These are phyloP conservation scores for Pseudocercospora crystallina DNA, from an alignment of 2,329 filamentous ascomycete species.

Conservation along the genomic window DNA sequence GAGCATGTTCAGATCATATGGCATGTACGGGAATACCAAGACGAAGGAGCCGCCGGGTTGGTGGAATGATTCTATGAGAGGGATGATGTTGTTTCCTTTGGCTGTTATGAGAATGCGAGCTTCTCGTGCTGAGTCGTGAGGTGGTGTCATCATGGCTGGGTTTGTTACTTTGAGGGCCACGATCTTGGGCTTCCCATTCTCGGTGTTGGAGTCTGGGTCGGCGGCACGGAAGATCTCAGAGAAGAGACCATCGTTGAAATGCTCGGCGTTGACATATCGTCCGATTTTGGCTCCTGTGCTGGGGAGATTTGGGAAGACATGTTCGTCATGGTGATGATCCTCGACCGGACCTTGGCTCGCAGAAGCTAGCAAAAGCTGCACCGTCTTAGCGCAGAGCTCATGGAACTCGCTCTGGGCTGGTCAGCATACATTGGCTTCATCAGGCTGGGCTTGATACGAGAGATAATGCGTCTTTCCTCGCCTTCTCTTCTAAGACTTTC, in stretches of 20 bases:
- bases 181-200: constrained; percentile 29
- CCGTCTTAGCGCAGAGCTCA: constrained; percentile 37
- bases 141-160: constrained; percentile 68
- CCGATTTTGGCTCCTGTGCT: constrained; percentile 50
- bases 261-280: constrained; percentile 56
- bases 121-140: constrained; percentile 81
- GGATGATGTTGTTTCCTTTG: constrained; percentile 60
- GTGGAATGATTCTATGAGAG: constrained; percentile 69
- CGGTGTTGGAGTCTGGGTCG: constrained; percentile 31
- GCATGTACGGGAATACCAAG: constrained; percentile 82
- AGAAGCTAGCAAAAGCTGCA: constrained; percentile 30
- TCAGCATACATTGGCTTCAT: constrained; percentile 29
- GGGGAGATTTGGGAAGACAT: constrained; percentile 35
- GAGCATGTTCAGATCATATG: constrained; percentile 68
- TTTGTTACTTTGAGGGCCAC: constrained; percentile 85
- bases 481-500: constrained; percentile 64
- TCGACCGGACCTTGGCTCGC: constrained; percentile 32
- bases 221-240: constrained; percentile 77
- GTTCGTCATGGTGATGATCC: constrained; percentile 29
- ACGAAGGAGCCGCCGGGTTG: constrained; percentile 71
- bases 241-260: constrained; percentile 68
- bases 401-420: constrained; percentile 58
- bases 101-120: constrained; percentile 67
- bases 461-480: constrained; percentile 59
- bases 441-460: constrained; percentile 47